These are phyloP conservation scores for Geotrichum candidum DNA, from an alignment of 1,139 yeast species.

Conservation along the genomic window DNA sequence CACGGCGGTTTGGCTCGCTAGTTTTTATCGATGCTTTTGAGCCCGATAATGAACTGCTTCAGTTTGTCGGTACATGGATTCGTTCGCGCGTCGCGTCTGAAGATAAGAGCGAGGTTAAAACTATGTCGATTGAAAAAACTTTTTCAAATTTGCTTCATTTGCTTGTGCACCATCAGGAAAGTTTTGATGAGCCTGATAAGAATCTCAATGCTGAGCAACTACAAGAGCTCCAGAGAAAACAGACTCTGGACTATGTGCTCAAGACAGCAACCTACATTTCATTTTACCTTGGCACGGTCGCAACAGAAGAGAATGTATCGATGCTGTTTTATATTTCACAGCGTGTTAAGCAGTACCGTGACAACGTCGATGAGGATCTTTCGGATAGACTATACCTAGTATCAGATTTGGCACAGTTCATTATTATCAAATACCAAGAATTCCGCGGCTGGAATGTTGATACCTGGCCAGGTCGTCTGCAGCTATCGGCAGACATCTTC, in stretches of 20 bases:
- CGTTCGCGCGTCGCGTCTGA: constrained; percentile 45
- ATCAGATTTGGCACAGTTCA: constrained; percentile 67
- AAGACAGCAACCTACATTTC: constrained; percentile 43
- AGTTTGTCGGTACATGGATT: constrained; percentile 64
- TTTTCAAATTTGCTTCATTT: constrained; percentile 64
- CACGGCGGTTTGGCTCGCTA: constrained; percentile 61
- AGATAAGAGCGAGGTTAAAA: constrained; percentile 20
- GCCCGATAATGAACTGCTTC: constrained; percentile 48
- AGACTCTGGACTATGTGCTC: constrained; percentile 17
- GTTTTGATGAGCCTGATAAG: constrained; percentile 40
- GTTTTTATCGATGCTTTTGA: constrained; percentile 75
- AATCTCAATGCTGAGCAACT: constrained; percentile 26
- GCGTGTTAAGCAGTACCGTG: constrained; percentile 73
- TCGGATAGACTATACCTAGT: constrained; percentile 50
- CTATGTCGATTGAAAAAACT: constrained; percentile 50
- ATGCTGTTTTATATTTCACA: constrained; percentile 71
- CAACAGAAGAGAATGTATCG: constrained; percentile 63
- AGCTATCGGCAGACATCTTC: constrained; percentile 60
- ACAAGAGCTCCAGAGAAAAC: constrained; percentile 6
- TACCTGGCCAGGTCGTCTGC: constrained; percentile 76
- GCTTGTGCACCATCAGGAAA: constrained; percentile 71
- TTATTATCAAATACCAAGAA: constrained; percentile 55
- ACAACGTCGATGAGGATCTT: constrained; percentile 39
- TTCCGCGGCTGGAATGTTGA: constrained; percentile 60
- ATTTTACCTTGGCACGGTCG: constrained; percentile 56